Base-by-base conservation (phyloP, 164 flowering plant species). In the Nymphaea thermarum region DNA sequence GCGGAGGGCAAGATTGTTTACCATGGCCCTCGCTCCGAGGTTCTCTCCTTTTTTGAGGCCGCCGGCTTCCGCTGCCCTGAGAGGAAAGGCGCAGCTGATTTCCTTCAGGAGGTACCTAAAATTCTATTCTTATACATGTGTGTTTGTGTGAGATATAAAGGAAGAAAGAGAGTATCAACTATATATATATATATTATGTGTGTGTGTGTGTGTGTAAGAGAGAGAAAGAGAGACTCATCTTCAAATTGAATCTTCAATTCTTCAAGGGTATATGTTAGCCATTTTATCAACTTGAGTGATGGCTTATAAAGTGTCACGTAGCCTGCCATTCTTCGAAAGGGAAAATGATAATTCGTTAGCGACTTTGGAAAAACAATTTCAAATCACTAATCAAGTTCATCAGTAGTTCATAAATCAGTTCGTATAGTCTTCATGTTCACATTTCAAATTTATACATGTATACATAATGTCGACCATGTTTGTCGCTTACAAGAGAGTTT, bases 11-110 rank as follows among this genome's bases (percentile, higher is more conserved):
- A 69, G 69, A 72, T 82, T 11, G 73, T 82, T 43, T 85, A 83
- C 68, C 87, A 83, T 25, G 89, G 87, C 11, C 87, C 85, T 18
- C 75, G 82, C 1, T 44, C 14, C 65, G 18, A 74, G 44, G 71
- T 73, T 63, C 81, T 82, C 16, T 70, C 73, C 14, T 85, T 82
- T 65, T 82, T 83, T 69, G 81, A 83, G 74, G 75, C 71, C 16
- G 76, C 79, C 67, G 89, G 89, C 1, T 85, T 85, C 65, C 73
- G 65, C 65, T 85, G 89, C 55, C 89, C 89, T 5, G 79, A 75
- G 63, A 80, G 89, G 60, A 83, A 85, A 76, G 83, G 83, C 0
- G 71, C 70, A 45, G 86, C 83, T 18, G 89, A 85, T 64, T 85
- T 83, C 71, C 80, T 85, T 12, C 85, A 83, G 43, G 87, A 85